These are phyloP conservation scores for Colletotrichum cuscutae DNA, from an alignment of 2,329 filamentous ascomycete species.

Conservation along the genomic window DNA sequence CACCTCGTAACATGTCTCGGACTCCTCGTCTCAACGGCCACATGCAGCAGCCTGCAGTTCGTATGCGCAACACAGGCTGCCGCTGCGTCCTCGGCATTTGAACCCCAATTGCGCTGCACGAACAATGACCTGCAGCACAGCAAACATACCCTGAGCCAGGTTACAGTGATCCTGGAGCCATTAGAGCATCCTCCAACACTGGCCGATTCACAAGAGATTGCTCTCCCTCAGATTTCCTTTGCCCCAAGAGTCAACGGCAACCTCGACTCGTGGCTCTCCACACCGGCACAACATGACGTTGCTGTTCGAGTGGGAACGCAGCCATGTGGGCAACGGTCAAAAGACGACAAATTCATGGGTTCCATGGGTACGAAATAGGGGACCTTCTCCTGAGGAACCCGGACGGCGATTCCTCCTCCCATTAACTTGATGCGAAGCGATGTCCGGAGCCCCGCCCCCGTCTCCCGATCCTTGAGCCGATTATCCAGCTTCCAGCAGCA, in stretches of 20 bases:
- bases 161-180: not conserved
- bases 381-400: not conserved
- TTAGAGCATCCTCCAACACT: not conserved
- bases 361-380: not conserved
- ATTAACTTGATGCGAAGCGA: slow-evolving; percentile 28
- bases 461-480: slow-evolving; percentile 21
- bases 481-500: not conserved
- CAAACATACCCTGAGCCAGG: not conserved
- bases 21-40: slow-evolving; percentile 4
- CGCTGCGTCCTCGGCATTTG: slow-evolving; percentile 11
- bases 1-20: slow-evolving; percentile 17
- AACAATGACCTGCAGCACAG: not conserved
- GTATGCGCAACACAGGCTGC: slow-evolving; percentile 8
- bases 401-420: slow-evolving; percentile 4
- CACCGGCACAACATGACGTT: slow-evolving; percentile 11
- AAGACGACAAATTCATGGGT: not conserved
- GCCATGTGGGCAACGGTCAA: not conserved
- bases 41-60: slow-evolving; percentile 1
- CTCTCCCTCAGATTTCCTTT: not conserved
- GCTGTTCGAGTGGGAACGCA: not conserved
- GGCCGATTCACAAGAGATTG: not conserved
- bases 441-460: slow-evolving; percentile 15
- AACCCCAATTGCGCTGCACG: not conserved
- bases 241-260: not conserved
- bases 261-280: slow-evolving; percentile 13